Conservation (phyloP, 164 flowering plant genomes). For the Berberis vulgaris region DNA sequence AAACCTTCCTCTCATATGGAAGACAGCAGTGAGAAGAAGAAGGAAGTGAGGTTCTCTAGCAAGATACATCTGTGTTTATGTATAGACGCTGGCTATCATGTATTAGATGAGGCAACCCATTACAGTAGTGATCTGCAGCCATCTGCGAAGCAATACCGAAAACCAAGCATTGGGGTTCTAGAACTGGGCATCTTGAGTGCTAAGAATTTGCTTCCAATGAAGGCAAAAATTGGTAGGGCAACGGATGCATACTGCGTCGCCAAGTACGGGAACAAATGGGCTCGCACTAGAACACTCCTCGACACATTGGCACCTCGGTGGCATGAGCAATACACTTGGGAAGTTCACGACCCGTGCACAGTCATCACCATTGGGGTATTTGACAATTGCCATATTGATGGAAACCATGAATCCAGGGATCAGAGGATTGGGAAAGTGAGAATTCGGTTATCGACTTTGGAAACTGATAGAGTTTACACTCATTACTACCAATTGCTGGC, state of each 20-base stretch:
- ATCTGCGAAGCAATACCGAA: constrained; percentile 45
- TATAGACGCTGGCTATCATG: constrained; percentile 72
- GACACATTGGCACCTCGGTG: constrained; percentile 35
- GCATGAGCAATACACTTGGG: constrained; percentile 3
- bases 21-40: constrained; percentile 43
- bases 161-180: constrained; percentile 50
- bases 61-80: constrained; percentile 54
- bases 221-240: constrained; percentile 33
- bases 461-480: constrained; percentile 15
- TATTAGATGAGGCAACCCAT: constrained; percentile 76
- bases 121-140: constrained; percentile 86
- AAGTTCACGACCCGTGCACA: background rate
- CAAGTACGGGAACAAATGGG: constrained; percentile 47
- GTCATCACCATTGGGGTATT: constrained; percentile 1
- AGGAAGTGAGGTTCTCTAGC: constrained; percentile 60
- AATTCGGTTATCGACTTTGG: constrained; percentile 1
- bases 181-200: constrained; percentile 78
- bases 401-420: background rate
- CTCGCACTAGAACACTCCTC: background rate
- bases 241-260: constrained; percentile 85
- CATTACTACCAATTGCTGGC: constrained; percentile 58
- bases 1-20: constrained; percentile 22
- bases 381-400: background rate
- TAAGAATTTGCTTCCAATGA: constrained; percentile 50
- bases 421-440: constrained; percentile 3